Evolutionary conservation across 2,329 filamentous ascomycete species (phyloP), one percentile per base, ranked within the genome.

Genomic region (Ophiostoma ulmi): DNA sequence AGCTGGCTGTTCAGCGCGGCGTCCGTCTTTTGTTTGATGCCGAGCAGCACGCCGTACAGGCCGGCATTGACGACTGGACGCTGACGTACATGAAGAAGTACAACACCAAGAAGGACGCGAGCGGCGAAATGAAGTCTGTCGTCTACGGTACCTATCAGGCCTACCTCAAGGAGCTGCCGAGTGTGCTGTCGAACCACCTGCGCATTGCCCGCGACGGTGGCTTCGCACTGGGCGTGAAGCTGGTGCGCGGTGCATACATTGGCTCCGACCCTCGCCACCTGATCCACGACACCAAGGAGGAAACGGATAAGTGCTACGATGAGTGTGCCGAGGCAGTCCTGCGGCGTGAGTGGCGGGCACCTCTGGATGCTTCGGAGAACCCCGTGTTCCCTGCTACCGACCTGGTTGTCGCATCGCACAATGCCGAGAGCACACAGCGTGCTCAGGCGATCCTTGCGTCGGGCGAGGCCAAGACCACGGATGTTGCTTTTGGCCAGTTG

Each of bases 61-160:
- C 85, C 6, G 92, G 92, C 8, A 94, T 96, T 73, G 90, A 95
- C 77, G 85, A 87, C 75, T 94, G 93, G 90, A 92, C 90, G 5
- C 80, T 95, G 68, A 81, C 85, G n/a, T 90, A 93, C 75, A 91
- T 93, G 82, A 86, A 87, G 75, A 88, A 86, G 77, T 94, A 91
- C 82, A 96, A 96, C 81, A 86, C 82, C 0, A 76, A 79, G 1
- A 85, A 85, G 41, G 83, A 85, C 70, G 89, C 91, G 3, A 44
- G 38, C 22, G 65, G 65, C 22, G 65, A 26, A 39, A 44, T 44
- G 38, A 67, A 67, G 65, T 39, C 65, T 3, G 86, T 94, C 69
- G 84, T 97, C 70, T 96, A 94, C 80, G 89, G 89, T 73, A 93
- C 91, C 0, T 93, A 93, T 79, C 91, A 93, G 79, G 89, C 89